These are phyloP conservation scores for Ilyonectria robusta DNA, from an alignment of 2,329 filamentous ascomycete species.

Conservation along the genomic window DNA sequence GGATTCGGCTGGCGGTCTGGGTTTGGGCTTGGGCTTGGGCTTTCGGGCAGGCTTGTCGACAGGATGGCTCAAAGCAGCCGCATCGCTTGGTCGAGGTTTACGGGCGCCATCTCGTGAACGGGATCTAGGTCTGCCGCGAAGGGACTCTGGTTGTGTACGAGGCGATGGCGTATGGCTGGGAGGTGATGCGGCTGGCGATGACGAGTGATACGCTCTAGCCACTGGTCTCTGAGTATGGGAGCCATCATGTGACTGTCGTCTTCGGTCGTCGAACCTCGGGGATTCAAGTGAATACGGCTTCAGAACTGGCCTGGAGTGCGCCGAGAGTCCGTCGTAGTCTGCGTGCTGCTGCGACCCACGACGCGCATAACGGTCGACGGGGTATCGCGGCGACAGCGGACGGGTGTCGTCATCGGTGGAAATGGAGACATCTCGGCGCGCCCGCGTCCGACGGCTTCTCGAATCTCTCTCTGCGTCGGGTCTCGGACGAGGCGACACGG, in stretches of 20 bases:
- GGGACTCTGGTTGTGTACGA: constrained; percentile 12
- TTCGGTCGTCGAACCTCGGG: constrained; percentile 27
- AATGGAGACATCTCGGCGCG: constrained; percentile 42
- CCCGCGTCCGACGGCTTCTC: constrained; percentile 29
- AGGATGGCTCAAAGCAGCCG: not conserved
- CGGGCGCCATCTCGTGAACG: constrained; percentile 33
- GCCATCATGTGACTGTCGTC: constrained; percentile 37
- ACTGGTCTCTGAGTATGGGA: constrained; percentile 25
- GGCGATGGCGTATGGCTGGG: not conserved
- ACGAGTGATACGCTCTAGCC: constrained; percentile 12
- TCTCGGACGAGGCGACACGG: constrained; percentile 38
- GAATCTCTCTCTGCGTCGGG: constrained; percentile 19
- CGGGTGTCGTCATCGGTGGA: constrained; percentile 43
- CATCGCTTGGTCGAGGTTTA: constrained; percentile 7
- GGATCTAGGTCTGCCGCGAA: constrained; percentile 25
- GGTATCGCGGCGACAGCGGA: constrained; percentile 31
- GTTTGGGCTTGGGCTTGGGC: constrained; percentile 15
- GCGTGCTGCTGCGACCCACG: constrained; percentile 4
- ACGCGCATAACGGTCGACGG: constrained; percentile 19
- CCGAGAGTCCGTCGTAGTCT: constrained; percentile 20
- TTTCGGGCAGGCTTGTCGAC: not conserved
- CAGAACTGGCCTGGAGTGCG: constrained; percentile 25
- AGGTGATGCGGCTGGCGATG: constrained; percentile 28
- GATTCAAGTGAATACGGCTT: constrained; percentile 38
- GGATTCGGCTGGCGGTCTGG: not conserved